Base-by-base conservation (phyloP, 2,329 filamentous ascomycete genomes). In the Monilinia laxa region DNA sequence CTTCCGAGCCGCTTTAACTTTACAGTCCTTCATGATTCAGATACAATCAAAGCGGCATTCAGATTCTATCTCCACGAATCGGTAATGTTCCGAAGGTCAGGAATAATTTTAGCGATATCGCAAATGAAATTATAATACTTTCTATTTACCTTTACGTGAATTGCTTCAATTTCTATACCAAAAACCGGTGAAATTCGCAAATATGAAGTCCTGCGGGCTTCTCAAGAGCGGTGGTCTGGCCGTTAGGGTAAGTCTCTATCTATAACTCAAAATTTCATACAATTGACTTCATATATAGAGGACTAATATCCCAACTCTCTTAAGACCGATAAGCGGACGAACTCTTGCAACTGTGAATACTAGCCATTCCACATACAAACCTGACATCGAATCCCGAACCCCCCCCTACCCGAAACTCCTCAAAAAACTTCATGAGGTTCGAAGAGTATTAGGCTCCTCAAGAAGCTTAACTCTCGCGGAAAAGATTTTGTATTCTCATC, bases 401-500 rank as follows among this genome's bases (percentile, higher is more conserved):
- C 91, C 92, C 57, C 91, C 91, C 38, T 97, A 97, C 80, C 84
- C 89, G 73, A 93, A 89, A 79, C 90, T 97, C 62, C 84, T 93
- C 76, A 85, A 84, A 75, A 91, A 89, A 73, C 89, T 97, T 70
- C 83, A 86, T 70, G 83, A 92, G 76, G 93, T 97, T 42, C 84
- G 85, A 64, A 84, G 85, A 64, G 86, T 96, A 12, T 84, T 97
- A 45, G 90, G 89, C 59, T 74, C 79, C 67, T 81, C 82, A 72
- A 81, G 83, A 68, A 74, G 71, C 66, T 86, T 99, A 68, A 97
- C 94, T 2, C 86, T 99, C 67, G 93, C 95, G 70, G 95, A 99
- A 81, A 99, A 99, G 85, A 97, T 99, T 75, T 85, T 99, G 67
- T 99, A 98, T 83, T 92, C 93, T 75, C 95, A 99, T 81, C 83